Percentiles rank a stretch among this genome's conserved stretches.
phyloP scores from a whole-genome alignment of 345 rosid genomes.

The Sonneratia alba region DNA sequence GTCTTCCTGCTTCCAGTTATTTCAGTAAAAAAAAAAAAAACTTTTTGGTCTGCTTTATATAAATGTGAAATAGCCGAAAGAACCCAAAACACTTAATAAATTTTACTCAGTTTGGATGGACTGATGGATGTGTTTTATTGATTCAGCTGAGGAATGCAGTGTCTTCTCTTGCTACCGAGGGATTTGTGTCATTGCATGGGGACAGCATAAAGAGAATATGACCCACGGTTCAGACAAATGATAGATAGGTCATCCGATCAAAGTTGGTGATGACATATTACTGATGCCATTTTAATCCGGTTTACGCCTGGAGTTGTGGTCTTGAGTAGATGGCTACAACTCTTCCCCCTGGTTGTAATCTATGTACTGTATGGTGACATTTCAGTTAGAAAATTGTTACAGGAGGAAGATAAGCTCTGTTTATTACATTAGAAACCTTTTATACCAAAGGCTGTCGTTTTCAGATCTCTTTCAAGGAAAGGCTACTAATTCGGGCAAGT shows the following conservation, averaged over 20 bases:
- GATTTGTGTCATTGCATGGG: slow-evolving; percentile 55
- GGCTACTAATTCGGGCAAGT: too few species aligned
- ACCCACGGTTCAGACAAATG: slow-evolving; percentile 1
- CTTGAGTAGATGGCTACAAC: not conserved
- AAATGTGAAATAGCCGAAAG: not conserved
- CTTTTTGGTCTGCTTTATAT: not conserved
- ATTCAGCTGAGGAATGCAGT: slow-evolving; percentile 70
- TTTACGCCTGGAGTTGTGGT: not conserved
- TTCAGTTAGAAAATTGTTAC: not conserved
- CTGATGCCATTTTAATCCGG: not conserved
- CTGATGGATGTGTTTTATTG: not conserved
- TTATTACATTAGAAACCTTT: too few species aligned
- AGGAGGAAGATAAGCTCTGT: not conserved
- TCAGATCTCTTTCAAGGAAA: too few species aligned
- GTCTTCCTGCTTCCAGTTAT: not conserved
- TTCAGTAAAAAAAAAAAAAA: not conserved
- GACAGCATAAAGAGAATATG: slow-evolving; percentile 68
- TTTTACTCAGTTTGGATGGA: not conserved
- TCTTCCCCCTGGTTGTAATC: not conserved
- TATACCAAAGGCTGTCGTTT: too few species aligned
- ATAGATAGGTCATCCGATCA: not conserved
- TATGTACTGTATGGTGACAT: not conserved
- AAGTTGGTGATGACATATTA: too few species aligned
- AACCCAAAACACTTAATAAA: not conserved
- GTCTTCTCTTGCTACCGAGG: slow-evolving; percentile 54